Conservation (phyloP, 176 grass and related monocot species). For the Aegilops umbellulata region DNA sequence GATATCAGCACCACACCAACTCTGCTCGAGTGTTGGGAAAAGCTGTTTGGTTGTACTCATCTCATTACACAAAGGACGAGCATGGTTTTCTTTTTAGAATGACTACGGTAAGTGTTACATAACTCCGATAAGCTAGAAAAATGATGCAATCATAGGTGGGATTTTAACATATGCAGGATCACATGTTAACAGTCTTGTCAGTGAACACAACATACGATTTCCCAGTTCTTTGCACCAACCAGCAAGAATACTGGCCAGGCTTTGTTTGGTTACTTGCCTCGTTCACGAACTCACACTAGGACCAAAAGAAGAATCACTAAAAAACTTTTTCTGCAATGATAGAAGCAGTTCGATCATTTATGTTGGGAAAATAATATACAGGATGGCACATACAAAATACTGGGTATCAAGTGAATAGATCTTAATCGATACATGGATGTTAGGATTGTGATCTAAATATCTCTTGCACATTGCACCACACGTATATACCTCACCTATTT, state of each 20-base stretch:
- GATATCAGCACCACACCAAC: neutral
- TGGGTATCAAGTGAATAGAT: neutral
- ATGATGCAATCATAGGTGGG: neutral
- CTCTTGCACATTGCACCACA: neutral
- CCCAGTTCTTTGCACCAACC: neutral
- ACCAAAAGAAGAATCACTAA: neutral
- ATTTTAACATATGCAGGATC: neutral
- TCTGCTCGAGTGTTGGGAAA: neutral
- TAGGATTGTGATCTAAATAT: neutral
- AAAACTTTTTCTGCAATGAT: neutral
- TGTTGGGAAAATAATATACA: neutral
- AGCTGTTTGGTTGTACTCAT: neutral
- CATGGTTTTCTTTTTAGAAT: neutral
- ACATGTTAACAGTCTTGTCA: neutral
- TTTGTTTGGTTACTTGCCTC: neutral
- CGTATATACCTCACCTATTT: neutral
- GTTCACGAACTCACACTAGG: neutral
- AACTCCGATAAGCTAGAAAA: neutral
- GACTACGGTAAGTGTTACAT: neutral
- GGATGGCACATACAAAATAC: neutral
- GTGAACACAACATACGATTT: conserved; percentile 9
- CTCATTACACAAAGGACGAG: neutral
- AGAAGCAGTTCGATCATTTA: neutral
- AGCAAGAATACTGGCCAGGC: neutral
- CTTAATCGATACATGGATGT: neutral